These are phyloP conservation scores for Eucalyptus leucophloia DNA, from an alignment of 345 rosid species.

Conservation along the genomic window DNA sequence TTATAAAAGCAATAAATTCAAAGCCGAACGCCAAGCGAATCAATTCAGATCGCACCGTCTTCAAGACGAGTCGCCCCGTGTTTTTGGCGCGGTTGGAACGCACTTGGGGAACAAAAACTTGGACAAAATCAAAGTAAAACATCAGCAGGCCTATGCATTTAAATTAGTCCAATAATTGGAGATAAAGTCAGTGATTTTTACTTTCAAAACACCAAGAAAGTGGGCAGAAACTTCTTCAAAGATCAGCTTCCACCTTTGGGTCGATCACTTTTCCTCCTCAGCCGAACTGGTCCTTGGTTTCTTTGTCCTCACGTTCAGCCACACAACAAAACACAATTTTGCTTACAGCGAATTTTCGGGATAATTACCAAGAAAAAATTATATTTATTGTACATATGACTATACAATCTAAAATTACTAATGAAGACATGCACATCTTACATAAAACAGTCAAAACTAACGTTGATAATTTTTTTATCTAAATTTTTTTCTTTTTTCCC, in stretches of 20 bases:
- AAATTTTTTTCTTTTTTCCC: too few species aligned
- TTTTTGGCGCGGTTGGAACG: not conserved
- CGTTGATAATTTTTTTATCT: not conserved
- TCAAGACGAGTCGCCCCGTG: not conserved
- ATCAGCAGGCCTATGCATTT: not conserved
- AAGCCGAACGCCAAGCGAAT: not conserved
- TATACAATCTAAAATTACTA: too few species aligned
- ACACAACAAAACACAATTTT: not conserved
- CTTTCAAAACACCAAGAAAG: not conserved
- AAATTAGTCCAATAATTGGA: not conserved
- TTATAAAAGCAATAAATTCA: not conserved
- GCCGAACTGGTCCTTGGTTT: not conserved
- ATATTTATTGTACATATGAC: too few species aligned
- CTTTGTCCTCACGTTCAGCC: not conserved
- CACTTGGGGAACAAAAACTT: not conserved
- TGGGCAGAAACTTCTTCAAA: not conserved
- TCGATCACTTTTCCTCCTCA: not conserved
- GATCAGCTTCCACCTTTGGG: not conserved
- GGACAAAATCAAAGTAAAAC: not conserved
- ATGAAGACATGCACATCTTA: not conserved
- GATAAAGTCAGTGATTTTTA: not conserved
- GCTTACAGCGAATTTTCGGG: not conserved
- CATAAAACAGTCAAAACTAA: accelerated
- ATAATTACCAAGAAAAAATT: not conserved
- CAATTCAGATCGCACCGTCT: not conserved